Base-by-base conservation (phyloP, 1,284 basidiomycete genomes). In the Waitea zeae region DNA sequence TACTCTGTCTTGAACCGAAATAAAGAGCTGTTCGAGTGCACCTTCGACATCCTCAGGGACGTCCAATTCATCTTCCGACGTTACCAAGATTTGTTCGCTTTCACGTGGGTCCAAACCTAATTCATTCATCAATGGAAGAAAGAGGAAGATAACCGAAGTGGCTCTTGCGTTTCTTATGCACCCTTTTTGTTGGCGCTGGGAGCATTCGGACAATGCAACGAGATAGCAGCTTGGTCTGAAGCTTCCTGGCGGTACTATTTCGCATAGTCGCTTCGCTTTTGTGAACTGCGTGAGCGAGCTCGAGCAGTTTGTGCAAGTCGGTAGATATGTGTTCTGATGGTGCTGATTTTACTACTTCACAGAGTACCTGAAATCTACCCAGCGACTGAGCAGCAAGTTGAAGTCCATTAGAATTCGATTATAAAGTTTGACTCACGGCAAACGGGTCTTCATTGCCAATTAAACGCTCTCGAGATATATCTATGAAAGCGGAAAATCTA, bases 1-100 rank as follows among this genome's bases (percentile, higher is more conserved):
- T 43, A 89, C 89, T 53, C 77, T 86, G 54, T 97, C 88, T 46
- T 87, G 78, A 14, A 97, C 56, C 9, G 67, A 62, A 19, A 63
- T 61, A 48, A 97, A 74, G 2, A 97, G 57, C 24, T 76, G 67
- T 40, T 83, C 77, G 12, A 97, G 58, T 20, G 77, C 64, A 0
- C 54, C 53, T 49, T 98, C 93, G 3, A 89, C 65, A 35, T 80
- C 74, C 33, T 83, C 78, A 0, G 88, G 80, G 2, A 89, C 63
- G 17, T 92, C 80, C 5, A 63, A 52, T n/a, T 79, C 72, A 3
- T 63, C 59, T 9, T 66, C 57, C 11, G n/a, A 53, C 41, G 20
- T 30, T 14, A 7, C 14, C 29, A 7, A 47, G 41, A 30, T 40
- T 30, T 3, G n/a, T n/a, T n/a, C n/a, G n/a, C n/a, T n/a, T n/a